Base-by-base conservation (phyloP, 139 green algal genomes). In the Volvox reticuliferus region DNA sequence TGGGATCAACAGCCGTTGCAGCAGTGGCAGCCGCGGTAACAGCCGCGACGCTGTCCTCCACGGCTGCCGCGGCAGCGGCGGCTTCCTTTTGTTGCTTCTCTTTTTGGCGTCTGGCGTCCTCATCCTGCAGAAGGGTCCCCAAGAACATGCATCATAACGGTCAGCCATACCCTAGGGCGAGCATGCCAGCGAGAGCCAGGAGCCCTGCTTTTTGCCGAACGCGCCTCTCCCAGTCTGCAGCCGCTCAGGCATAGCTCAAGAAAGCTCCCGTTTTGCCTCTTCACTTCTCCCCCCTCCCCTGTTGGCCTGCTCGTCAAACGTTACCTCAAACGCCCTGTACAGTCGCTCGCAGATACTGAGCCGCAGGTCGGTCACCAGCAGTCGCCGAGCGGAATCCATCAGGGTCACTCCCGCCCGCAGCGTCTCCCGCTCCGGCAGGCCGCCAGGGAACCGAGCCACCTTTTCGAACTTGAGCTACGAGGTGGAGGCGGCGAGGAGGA, bases 241-340 rank as follows among this genome's bases (percentile, higher is more conserved):
- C n/a, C n/a, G n/a, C n/a, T n/a, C n/a, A n/a, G n/a, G n/a, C n/a
- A n/a, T n/a, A n/a, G n/a, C n/a, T n/a, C n/a, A n/a, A n/a, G n/a
- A n/a, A n/a, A n/a, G 44, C 44, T 9, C 44, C 44, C 9, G 44
- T 14, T 55, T 55, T 55, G 9, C 44, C 44, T 55, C n/a, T n/a
- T n/a, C n/a, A 55, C 28, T 32, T 35, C 73, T 22, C 73, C 28
- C 14, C 73, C 13, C n/a, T 18, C 9, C 28, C 73, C 26, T 33
- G 73, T 32, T 5, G 28, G 28, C 73, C 16, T 32, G 14, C 35
- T 75, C 67, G 1, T 50, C 86, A n/a, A n/a, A n/a, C n/a, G n/a
- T 26, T 77, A 91, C 87, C 87, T 91, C 87, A 35, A 91, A 79
- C 12, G 87, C 87, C 12, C 75, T 61, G 87, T 91, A 91, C 61